phyloP scores from a whole-genome alignment of 192 early-diverging fungal genomes.

The Gaertneriomyces sp. region DNA sequence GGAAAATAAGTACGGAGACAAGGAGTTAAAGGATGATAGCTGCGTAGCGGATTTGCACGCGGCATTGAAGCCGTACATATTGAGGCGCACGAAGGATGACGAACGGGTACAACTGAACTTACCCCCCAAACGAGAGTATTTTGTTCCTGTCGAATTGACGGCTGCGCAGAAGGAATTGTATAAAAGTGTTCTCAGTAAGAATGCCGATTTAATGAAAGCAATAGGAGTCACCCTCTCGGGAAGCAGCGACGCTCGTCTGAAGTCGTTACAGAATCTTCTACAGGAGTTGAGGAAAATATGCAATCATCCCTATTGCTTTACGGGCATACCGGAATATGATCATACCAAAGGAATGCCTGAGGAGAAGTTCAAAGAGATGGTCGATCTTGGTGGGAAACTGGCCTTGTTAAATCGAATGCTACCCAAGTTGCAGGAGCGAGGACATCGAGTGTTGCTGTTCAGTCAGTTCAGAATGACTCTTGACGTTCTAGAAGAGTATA shows the following conservation, averaged over 20 bases:
- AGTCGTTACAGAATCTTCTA: constrained; percentile 41
- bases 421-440: constrained; percentile 53
- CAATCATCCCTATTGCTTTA: constrained; percentile 63
- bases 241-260: constrained; percentile 23
- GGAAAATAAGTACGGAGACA: constrained; percentile 46
- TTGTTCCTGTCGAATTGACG: constrained; percentile 70
- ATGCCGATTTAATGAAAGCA: constrained; percentile 44
- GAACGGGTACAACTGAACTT: constrained; percentile 23
- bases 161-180: constrained; percentile 67
- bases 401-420: constrained; percentile 64
- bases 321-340: constrained; percentile 2
- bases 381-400: constrained; percentile 66
- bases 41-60: neutral
- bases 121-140: constrained; percentile 47
- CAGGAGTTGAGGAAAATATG: constrained; percentile 69
- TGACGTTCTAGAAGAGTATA: constrained; percentile 74
- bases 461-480: constrained; percentile 81
- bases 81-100: constrained; percentile 66
- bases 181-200: constrained; percentile 56
- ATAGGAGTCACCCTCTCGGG: constrained; percentile 40
- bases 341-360: constrained; percentile 8
- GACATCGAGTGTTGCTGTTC: constrained; percentile 75
- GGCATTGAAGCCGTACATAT: constrained; percentile 60
- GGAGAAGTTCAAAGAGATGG: constrained; percentile 49
- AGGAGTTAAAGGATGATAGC: constrained; percentile 43